phyloP scores from a whole-genome alignment of 2,329 filamentous ascomycete genomes.

The Fusarium sp. region DNA sequence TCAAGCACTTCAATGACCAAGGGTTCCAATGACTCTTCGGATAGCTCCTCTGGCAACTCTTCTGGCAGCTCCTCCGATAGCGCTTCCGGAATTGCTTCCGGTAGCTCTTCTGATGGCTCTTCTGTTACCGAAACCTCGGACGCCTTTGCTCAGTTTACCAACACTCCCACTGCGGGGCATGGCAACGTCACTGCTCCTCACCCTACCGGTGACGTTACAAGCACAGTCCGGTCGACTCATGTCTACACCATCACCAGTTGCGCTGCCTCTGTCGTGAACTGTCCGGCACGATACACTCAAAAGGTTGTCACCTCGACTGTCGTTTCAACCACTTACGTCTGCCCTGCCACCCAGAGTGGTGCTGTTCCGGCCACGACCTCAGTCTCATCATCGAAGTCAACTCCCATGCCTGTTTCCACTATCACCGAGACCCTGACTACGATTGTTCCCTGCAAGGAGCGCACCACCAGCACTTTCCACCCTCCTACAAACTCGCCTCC shows the following conservation, averaged over 20 bases:
- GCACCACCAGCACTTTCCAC: conserved; percentile 39
- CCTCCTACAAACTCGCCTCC: conserved; percentile 32
- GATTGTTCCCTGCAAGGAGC: conserved; percentile 39
- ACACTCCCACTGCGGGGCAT: neutral
- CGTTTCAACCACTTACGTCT: conserved; percentile 33
- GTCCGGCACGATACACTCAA: conserved; percentile 50
- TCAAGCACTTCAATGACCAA: neutral
- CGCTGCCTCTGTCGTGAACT: conserved; percentile 51
- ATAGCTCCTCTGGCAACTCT: neutral
- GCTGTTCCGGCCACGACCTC: conserved; percentile 17
- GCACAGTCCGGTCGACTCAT: conserved; percentile 39
- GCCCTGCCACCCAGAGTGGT: conserved; percentile 35
- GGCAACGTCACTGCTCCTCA: conserved; percentile 7
- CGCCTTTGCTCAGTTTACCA: neutral
- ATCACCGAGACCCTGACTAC: conserved; percentile 41
- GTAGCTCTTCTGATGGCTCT: neutral
- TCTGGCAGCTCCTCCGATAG: no score
- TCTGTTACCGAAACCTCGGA: neutral
- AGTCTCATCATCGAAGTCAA: neutral
- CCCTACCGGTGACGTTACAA: conserved; percentile 29
- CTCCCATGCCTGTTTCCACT: conserved; percentile 30
- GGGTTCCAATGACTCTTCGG: neutral
- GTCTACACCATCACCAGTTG: conserved; percentile 50
- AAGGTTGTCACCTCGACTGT: conserved; percentile 44
- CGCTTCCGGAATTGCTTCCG: neutral